These are phyloP conservation scores for Tolypocladium guangdongense DNA, from an alignment of 2,329 filamentous ascomycete genomes.

Conservation along the genomic window DNA sequence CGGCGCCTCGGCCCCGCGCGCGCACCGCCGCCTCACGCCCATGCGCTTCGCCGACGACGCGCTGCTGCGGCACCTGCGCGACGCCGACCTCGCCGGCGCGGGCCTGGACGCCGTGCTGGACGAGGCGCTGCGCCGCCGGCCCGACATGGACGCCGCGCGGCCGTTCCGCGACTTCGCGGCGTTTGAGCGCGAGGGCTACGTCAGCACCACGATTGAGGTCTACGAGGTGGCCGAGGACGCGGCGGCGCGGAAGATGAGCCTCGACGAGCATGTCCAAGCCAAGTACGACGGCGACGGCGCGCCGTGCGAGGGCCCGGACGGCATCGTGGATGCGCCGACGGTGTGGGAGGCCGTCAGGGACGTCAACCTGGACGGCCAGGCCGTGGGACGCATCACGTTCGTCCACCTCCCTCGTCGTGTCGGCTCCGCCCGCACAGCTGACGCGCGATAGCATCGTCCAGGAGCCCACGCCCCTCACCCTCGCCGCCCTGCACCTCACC, in stretches of 20 bases:
- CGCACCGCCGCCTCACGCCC: constrained; percentile 8
- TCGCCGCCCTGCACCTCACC: constrained; percentile 47
- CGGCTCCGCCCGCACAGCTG: neutral
- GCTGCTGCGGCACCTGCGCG: constrained; percentile 29
- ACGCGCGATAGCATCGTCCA: constrained; percentile 36
- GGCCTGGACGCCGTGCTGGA: constrained; percentile 16
- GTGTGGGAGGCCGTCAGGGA: constrained; percentile 30
- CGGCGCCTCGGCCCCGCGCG: neutral
- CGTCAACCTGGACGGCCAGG: constrained; percentile 24
- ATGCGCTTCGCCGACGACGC: constrained; percentile 27
- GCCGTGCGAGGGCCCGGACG: constrained; percentile 13
- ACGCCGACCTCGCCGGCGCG: constrained; percentile 26
- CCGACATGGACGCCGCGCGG: constrained; percentile 19
- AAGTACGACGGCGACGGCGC: constrained; percentile 11
- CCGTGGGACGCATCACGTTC: constrained; percentile 45
- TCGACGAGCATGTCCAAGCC: constrained; percentile 12
- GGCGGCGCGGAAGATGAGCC: constrained; percentile 19
- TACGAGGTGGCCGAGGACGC: constrained; percentile 43
- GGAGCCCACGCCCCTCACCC: constrained; percentile 48
- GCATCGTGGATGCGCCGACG: constrained; percentile 25
- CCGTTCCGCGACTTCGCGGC: constrained; percentile 23
- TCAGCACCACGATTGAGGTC: constrained; percentile 43
- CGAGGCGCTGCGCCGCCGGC: constrained; percentile 21
- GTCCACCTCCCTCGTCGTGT: constrained; percentile 15
- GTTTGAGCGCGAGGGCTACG: constrained; percentile 26